Base-by-base conservation (phyloP, 768 basidiomycete species). In the Gyrodon lividus region DNA sequence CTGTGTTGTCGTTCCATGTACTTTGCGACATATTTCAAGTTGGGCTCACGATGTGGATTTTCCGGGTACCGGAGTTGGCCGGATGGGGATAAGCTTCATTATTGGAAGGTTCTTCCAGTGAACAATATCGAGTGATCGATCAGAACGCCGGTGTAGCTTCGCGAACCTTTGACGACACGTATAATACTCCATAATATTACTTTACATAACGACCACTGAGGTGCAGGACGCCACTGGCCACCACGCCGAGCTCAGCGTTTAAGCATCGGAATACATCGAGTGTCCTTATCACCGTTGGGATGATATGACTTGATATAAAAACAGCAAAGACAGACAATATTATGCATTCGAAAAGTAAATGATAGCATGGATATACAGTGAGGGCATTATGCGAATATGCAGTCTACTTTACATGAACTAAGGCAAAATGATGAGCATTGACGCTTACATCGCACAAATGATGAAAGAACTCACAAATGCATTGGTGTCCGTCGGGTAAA, bases 401-500 rank as follows among this genome's bases (percentile, higher is more conserved):
- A 12, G 24, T 35, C 10, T 26, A 26, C 5, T 30, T 59, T 69
- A 62, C 62, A 56, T 65, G 52, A 56, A 53, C 60, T 68, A 52
- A 51, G 17, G 7, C 34, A 44, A 44, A 41, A 14, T 16, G 35
- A 20, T 64, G 42, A 65, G 59, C 31, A 35, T 31, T 23, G 24
- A 52, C 17, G 40, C 22, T 40, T 46, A 41, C 24, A 20, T 6
- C 7, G 31, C 31, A 31, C 3, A 6, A 19, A 46, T 6, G 31
- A 9, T 14, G 3, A 41, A 37, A 48, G 31, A 24, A 70, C 72
- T 64, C 58, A 67, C 72, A 61, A 69, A 74, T 50, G 65, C 65
- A 43, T 65, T 68, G 6, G 70, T 51, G 20, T 70, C 69, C 16
- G 56, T 44, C 6, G 70, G 57, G 48, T 63, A 69, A 54, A 66